Conservation (phyloP, 164 flowering plant genomes). For the Sextonia rubra region DNA sequence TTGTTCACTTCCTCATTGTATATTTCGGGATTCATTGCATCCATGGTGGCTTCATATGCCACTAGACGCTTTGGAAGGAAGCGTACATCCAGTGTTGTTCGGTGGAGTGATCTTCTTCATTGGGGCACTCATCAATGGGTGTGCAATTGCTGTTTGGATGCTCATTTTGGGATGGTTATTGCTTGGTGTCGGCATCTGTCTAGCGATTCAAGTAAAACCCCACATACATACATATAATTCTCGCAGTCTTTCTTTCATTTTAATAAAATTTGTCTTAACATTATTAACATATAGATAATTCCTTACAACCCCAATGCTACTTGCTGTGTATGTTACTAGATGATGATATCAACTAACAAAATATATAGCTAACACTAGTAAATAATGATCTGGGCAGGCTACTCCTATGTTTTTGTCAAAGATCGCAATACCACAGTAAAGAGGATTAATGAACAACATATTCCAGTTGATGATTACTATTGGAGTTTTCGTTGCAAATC, state of each 20-base stretch:
- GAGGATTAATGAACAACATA: conserved; percentile 15
- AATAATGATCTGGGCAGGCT: neutral
- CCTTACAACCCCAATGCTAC: too few species aligned
- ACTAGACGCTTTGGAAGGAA: neutral
- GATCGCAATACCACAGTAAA: conserved; percentile 9
- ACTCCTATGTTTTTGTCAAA: conserved; percentile 13
- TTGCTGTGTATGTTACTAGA: too few species aligned
- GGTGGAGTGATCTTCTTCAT: neutral
- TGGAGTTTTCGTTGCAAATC: conserved; percentile 15
- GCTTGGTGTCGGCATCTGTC: neutral
- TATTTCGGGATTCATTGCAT: neutral
- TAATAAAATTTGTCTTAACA: too few species aligned
- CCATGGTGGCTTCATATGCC: neutral
- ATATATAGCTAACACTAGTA: too few species aligned
- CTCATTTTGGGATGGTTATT: neutral
- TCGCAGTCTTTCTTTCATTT: too few species aligned
- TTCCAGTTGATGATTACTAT: conserved; percentile 18
- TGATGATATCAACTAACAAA: too few species aligned
- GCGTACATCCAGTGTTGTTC: neutral
- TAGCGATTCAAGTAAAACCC: neutral
- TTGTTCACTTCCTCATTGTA: neutral
- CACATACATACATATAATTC: neutral
- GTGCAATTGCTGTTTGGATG: neutral
- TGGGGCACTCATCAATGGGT: neutral
- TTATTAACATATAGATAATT: too few species aligned